Conservation (phyloP, 2,329 filamentous ascomycete genomes). For the Pyrenochaeta sp. region DNA sequence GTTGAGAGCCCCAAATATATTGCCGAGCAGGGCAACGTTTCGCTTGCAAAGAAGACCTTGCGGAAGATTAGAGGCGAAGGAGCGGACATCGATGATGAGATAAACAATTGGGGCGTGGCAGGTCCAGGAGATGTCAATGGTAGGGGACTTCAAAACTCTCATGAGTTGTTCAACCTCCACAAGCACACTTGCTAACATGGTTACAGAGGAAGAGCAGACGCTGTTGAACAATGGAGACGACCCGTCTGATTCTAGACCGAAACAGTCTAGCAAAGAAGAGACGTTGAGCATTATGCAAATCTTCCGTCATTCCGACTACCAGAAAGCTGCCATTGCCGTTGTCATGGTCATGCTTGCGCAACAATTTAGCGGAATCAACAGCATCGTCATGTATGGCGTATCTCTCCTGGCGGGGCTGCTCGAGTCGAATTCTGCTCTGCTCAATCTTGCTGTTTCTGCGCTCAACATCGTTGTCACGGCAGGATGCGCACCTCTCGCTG, state of each 20-base stretch:
- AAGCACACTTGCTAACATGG: slow-evolving; percentile 20
- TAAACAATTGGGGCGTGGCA: slow-evolving; percentile 59
- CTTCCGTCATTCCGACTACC: slow-evolving; percentile 71
- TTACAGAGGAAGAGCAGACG: slow-evolving; percentile 71
- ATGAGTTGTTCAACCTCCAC: not conserved
- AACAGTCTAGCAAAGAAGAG: slow-evolving; percentile 42
- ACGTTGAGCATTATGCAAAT: slow-evolving; percentile 62
- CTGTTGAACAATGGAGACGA: slow-evolving; percentile 62
- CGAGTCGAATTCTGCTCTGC: slow-evolving; percentile 78
- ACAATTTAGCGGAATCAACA: slow-evolving; percentile 92
- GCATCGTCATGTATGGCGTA: slow-evolving; percentile 98
- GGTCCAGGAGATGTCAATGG: slow-evolving; percentile 39
- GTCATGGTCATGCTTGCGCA: slow-evolving; percentile 95
- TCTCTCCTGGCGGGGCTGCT: slow-evolving; percentile 84
- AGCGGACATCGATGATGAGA: slow-evolving; percentile 76
- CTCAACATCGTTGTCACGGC: slow-evolving; percentile 87
- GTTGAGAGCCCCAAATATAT: slow-evolving; percentile 91
- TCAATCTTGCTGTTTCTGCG: slow-evolving; percentile 87
- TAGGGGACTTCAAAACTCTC: slow-evolving; percentile 9
- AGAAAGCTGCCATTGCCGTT: slow-evolving; percentile 84
- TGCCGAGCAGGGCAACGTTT: slow-evolving; percentile 69
- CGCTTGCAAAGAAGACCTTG: slow-evolving; percentile 71
- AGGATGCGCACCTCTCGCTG: slow-evolving; percentile 82
- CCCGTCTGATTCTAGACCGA: slow-evolving; percentile 31
- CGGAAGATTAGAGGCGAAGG: slow-evolving; percentile 77